phyloP scores from a whole-genome alignment of 2,329 filamentous ascomycete species.

The Cercospora sojina region DNA sequence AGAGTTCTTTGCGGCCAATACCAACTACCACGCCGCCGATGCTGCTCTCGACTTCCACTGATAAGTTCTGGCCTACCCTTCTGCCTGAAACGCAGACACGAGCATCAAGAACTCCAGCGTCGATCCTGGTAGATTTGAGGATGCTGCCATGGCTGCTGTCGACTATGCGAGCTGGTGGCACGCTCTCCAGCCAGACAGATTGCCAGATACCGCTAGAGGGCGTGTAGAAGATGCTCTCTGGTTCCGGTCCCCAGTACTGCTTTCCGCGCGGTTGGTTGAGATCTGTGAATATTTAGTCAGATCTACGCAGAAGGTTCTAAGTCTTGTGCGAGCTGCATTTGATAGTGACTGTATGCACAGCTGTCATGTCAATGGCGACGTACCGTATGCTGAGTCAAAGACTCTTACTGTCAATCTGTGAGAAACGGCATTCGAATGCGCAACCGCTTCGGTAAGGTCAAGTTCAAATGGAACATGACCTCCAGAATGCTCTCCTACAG shows the following conservation, averaged over 20 bases:
- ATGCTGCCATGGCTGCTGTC: conserved; percentile 60
- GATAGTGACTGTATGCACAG: too few relatives aligned
- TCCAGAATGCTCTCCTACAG: conserved; percentile 56
- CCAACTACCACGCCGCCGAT: conserved; percentile 52
- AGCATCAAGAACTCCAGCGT: conserved; percentile 53
- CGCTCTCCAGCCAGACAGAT: conserved; percentile 65
- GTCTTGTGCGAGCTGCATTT: too few relatives aligned
- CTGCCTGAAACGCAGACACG: conserved; percentile 53
- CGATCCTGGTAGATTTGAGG: conserved; percentile 55
- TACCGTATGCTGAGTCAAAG: conserved; percentile 58
- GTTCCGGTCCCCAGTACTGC: conserved; percentile 60
- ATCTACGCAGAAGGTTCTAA: too few relatives aligned
- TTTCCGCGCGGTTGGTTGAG: conserved; percentile 66
- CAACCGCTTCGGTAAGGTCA: conserved; percentile 53
- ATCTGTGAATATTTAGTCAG: conserved; percentile 40
- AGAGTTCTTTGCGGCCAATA: conserved; percentile 47
- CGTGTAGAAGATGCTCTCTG: conserved; percentile 68
- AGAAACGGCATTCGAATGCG: neutral
- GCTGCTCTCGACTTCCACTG: conserved; percentile 55
- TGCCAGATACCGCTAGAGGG: conserved; percentile 76
- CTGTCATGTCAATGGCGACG: neutral
- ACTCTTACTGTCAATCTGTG: conserved; percentile 57
- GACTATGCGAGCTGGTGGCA: conserved; percentile 54
- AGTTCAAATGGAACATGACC: conserved; percentile 59
- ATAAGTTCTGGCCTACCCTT: conserved; percentile 48